phyloP scores from a whole-genome alignment of 2,329 filamentous ascomycete genomes.

The Beauveria sp. region DNA sequence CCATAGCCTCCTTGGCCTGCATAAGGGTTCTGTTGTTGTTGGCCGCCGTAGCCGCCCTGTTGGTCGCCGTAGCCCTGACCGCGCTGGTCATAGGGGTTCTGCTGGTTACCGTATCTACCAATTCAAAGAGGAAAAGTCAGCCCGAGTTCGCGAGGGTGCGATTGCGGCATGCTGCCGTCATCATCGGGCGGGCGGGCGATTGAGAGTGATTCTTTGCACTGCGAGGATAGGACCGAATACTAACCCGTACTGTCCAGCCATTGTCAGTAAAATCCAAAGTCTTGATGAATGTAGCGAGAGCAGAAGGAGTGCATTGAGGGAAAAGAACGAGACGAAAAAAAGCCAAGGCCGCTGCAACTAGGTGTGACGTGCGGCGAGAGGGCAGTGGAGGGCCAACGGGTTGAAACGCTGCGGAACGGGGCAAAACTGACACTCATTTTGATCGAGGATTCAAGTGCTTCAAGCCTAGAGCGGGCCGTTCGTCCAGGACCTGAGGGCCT shows the following conservation, averaged over 20 bases:
- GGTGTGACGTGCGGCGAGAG: neutral
- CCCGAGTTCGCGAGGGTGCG: neutral
- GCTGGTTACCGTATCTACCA: conserved; percentile 44
- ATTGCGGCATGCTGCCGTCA: neutral
- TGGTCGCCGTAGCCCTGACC: conserved; percentile 13
- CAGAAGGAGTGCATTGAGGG: neutral
- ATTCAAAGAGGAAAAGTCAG: neutral
- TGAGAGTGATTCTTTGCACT: neutral
- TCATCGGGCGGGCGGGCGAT: neutral
- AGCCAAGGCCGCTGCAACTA: neutral
- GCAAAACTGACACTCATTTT: conserved; percentile 25
- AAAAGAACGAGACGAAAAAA: conserved; percentile 16
- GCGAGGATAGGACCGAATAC: conserved; percentile 20
- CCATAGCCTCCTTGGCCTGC: conserved; percentile 12
- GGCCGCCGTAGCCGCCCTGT: neutral
- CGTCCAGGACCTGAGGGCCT: neutral
- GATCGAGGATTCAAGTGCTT: conserved; percentile 7
- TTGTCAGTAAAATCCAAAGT: conserved; percentile 19
- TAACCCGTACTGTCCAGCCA: conserved; percentile 45
- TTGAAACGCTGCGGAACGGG: conserved; percentile 17
- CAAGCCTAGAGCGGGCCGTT: conserved; percentile 2
- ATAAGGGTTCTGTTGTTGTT: conserved; percentile 8
- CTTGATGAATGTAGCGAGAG: neutral
- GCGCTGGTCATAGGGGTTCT: conserved; percentile 52
- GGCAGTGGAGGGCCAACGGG: conserved; percentile 10